Percentiles rank a stretch among this genome's conserved stretches.
Conservation (phyloP, 805 yeast species). For the Hanseniaspora lindneri region DNA sequence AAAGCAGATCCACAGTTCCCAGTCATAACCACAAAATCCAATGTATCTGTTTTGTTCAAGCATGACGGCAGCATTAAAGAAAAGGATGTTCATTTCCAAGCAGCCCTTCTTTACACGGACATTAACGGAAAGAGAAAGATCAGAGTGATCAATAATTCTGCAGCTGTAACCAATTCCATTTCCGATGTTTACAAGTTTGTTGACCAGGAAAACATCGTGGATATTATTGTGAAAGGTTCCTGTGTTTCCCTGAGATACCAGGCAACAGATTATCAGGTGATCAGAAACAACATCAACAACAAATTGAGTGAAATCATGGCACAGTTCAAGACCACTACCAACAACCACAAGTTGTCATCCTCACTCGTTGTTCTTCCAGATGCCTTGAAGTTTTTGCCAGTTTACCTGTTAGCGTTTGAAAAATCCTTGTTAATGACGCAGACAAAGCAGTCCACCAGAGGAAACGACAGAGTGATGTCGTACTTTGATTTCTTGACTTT, state of each 20-base stretch:
- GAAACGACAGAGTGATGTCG: constrained; percentile 49
- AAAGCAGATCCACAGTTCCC: constrained; percentile 50
- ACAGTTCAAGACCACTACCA: constrained; percentile 41
- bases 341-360: constrained; percentile 31
- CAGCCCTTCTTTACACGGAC: constrained; percentile 77
- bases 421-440: constrained; percentile 51
- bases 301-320: constrained; percentile 47
- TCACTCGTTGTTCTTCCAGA: constrained; percentile 73
- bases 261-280: constrained; percentile 36
- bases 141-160: constrained; percentile 72
- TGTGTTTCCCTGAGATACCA: constrained; percentile 22
- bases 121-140: constrained; percentile 65
- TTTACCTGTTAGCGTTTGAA: constrained; percentile 53
- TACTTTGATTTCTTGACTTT: constrained; percentile 36
- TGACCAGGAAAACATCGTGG: constrained; percentile 57
- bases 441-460: constrained; percentile 31
- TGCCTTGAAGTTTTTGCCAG: constrained; percentile 58
- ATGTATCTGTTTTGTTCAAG: constrained; percentile 56
- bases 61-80: constrained; percentile 51
- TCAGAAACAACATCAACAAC: constrained; percentile 41
- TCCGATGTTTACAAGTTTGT: constrained; percentile 66
- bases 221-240: constrained; percentile 43
- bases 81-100: constrained; percentile 79
- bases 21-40: constrained; percentile 51
- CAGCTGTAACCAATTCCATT: constrained; percentile 65